Conservation (phyloP, 1,139 yeast species). For the Groenewaldozyma sp. region DNA sequence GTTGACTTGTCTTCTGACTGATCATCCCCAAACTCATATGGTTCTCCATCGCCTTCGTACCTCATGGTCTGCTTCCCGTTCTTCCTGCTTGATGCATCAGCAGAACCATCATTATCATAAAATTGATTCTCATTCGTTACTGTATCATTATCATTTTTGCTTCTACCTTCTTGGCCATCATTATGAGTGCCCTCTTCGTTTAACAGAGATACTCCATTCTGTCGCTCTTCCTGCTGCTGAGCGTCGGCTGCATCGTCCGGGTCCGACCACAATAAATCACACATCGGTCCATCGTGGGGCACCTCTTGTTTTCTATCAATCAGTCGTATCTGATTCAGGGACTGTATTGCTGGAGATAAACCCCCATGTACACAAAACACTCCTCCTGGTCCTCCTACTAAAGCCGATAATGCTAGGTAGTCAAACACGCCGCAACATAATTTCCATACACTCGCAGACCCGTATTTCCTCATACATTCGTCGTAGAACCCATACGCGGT, state of each 20-base stretch:
- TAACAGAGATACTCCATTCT: too few relatives aligned
- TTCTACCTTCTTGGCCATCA: constrained; percentile 7
- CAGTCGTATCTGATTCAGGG: constrained; percentile 73
- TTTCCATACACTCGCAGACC: constrained; percentile 89
- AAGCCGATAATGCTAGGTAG: constrained; percentile 83
- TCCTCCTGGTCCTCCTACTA: constrained; percentile 66
- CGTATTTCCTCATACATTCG: constrained; percentile 90
- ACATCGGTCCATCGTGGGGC: constrained; percentile 98
- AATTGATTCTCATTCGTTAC: constrained; percentile 5
- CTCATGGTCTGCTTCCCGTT: background rate
- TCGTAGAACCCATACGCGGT: constrained; percentile 97
- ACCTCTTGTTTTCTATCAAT: constrained; percentile 90
- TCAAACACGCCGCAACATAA: constrained; percentile 73
- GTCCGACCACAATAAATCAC: constrained; percentile 94
- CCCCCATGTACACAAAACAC: constrained; percentile 98
- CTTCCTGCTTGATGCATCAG: constrained; percentile 1
- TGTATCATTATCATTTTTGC: constrained; percentile 6
- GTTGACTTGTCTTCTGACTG: constrained; percentile 1
- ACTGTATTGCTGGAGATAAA: constrained; percentile 78
- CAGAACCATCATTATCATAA: constrained; percentile 1
- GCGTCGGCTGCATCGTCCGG: constrained; percentile 61
- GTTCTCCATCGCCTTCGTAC: background rate
- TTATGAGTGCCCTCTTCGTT: constrained; percentile 4
- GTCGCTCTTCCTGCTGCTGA: background rate
- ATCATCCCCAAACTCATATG: background rate